Conservation (phyloP, 768 basidiomycete genomes). For the Termitomyces eurrhizus region DNA sequence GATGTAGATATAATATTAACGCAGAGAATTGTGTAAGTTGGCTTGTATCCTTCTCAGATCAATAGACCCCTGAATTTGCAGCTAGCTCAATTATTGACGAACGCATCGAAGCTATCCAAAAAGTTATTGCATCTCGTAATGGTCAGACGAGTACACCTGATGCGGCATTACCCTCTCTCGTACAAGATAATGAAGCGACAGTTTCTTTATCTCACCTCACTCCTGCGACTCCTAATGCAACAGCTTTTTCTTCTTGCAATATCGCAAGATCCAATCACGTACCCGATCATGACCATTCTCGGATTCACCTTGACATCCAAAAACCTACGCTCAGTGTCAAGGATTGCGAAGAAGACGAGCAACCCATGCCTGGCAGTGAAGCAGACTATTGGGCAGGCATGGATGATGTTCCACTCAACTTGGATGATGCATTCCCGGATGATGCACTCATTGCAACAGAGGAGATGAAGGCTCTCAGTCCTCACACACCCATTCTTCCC, state of each 20-base stretch:
- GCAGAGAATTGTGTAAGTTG: constrained; percentile 36
- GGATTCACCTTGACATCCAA: neutral
- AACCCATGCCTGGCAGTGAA: constrained; percentile 34
- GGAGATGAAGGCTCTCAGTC: constrained; percentile 15
- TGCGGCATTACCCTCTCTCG: neutral
- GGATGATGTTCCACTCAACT: constrained; percentile 35
- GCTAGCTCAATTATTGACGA: constrained; percentile 32
- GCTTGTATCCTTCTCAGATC: neutral
- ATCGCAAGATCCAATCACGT: neutral
- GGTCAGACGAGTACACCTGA: neutral
- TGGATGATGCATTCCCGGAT: constrained; percentile 24
- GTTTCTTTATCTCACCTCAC: neutral
- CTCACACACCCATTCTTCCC: constrained; percentile 13
- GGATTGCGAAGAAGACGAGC: constrained; percentile 13
- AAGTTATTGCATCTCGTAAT: constrained; percentile 25
- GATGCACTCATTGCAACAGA: constrained; percentile 14
- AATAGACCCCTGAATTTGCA: neutral
- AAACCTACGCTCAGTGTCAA: neutral
- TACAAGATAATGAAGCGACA: neutral
- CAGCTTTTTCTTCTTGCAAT: neutral
- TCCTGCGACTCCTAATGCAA: neutral
- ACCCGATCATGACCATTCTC: neutral
- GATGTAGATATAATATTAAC: constrained; percentile 36
- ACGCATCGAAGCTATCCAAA: constrained; percentile 35
- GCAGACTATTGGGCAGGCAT: constrained; percentile 45